Conservation (phyloP, 371 early-diverging fungal genomes). For the Paraphysoderma sedebokerense region DNA sequence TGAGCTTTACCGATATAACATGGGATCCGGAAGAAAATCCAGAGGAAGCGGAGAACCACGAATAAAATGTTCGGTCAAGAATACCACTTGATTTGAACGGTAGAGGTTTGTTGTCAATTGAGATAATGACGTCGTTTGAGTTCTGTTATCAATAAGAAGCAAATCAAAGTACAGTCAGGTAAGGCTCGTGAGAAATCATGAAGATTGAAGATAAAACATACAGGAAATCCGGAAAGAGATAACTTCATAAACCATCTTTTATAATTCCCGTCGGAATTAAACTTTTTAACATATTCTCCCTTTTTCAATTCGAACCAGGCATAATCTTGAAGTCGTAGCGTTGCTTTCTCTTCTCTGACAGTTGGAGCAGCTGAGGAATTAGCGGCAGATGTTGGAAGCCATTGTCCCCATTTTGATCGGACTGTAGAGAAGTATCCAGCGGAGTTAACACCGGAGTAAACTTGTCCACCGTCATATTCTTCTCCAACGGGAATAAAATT, state of each 20-base stretch:
- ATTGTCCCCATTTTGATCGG: conserved; percentile 25
- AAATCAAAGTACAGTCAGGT: no score
- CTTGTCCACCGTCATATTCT: conserved; percentile 38
- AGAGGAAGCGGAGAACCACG: conserved; percentile 7
- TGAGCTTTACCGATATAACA: no score
- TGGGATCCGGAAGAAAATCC: conserved; percentile 10
- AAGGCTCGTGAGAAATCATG: conserved; percentile 11
- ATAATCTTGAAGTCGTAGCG: conserved; percentile 21
- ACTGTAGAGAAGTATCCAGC: conserved; percentile 14
- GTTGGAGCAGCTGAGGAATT: conserved; percentile 5
- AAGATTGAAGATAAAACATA: conserved; percentile 1
- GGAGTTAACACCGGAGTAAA: conserved; percentile 33
- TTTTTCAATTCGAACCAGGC: conserved; percentile 35
- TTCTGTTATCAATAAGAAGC: neutral
- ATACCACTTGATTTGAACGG: conserved; percentile 24
- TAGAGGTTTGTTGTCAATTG: conserved; percentile 22
- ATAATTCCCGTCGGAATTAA: conserved; percentile 24
- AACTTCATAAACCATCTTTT: conserved; percentile 26
- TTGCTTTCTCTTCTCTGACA: conserved; percentile 18
- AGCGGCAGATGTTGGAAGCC: conserved; percentile 17
- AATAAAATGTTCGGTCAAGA: conserved; percentile 27
- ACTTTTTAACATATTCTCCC: conserved; percentile 23
- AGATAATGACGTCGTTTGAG: conserved; percentile 10
- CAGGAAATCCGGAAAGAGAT: conserved; percentile 28
- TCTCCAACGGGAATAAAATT: conserved; percentile 34